phyloP scores from a whole-genome alignment of 2,329 filamentous ascomycete species.

The Colletotrichum plurivorum region DNA sequence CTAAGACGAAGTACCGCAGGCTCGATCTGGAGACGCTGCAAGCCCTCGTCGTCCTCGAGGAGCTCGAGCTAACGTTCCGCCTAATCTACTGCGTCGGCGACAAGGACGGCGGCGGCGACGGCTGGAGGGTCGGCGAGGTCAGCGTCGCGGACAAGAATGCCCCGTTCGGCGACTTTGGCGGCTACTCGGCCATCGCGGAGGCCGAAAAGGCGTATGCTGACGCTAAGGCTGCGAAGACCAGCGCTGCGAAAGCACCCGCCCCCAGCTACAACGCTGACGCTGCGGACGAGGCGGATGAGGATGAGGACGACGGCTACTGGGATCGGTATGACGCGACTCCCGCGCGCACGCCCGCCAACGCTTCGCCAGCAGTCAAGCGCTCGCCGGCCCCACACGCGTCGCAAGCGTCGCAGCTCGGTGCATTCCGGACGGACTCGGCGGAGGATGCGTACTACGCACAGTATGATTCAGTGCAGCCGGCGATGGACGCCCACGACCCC shows the following conservation, averaged over 20 bases:
- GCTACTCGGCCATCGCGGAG: conserved; percentile 65
- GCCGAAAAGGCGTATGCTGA: conserved; percentile 71
- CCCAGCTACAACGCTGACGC: conserved; percentile 37
- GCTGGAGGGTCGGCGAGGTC: conserved; percentile 82
- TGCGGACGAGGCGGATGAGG: conserved; percentile 58
- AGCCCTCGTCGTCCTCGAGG: conserved; percentile 72
- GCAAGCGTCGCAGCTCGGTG: conserved; percentile 43
- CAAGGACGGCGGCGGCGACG: conserved; percentile 70
- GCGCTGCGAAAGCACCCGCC: conserved; percentile 32
- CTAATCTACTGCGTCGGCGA: conserved; percentile 80
- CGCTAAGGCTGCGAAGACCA: conserved; percentile 45
- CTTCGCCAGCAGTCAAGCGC: conserved; percentile 67
- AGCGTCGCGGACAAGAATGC: conserved; percentile 69
- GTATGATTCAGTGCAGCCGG: conserved; percentile 84
- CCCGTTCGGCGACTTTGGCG: conserved; percentile 69
- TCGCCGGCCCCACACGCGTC: conserved; percentile 70
- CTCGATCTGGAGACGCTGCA: conserved; percentile 83
- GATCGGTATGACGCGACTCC: conserved; percentile 82
- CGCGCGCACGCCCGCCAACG: conserved; percentile 61
- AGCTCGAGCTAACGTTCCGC: conserved; percentile 74
- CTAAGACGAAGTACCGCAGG: conserved; percentile 74
- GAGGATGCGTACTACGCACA: conserved; percentile 83
- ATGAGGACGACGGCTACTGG: conserved; percentile 86
- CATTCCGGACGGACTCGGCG: conserved; percentile 52
- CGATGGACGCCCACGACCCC: conserved; percentile 86